Conservation (phyloP, 495 filamentous ascomycete genomes). For the Neurospora sp. region DNA sequence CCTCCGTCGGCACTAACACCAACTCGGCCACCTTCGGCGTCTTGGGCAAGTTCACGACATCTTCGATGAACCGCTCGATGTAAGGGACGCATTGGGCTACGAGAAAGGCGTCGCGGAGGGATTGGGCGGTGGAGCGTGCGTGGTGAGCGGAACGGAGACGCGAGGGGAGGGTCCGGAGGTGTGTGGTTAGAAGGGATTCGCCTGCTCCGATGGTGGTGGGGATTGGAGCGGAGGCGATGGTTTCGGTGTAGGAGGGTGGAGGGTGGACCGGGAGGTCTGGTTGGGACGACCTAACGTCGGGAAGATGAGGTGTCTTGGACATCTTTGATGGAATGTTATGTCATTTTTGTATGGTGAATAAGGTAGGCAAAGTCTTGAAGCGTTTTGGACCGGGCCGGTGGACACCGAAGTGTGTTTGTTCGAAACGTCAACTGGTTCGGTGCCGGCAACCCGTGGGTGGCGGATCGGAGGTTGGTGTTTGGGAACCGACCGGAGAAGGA, state of each 20-base stretch:
- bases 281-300: background rate
- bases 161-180: slow-evolving; percentile 28
- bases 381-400: background rate
- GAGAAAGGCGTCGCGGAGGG: slow-evolving; percentile 22
- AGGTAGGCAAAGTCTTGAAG: background rate
- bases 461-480: background rate
- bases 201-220: slow-evolving; percentile 1
- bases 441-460: background rate
- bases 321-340: background rate
- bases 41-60: slow-evolving; percentile 19
- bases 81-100: slow-evolving; percentile 25
- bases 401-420: background rate
- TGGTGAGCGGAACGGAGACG: slow-evolving; percentile 26
- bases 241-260: slow-evolving; percentile 29
- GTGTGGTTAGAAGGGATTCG: slow-evolving; percentile 24
- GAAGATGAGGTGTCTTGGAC: background rate
- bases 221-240: slow-evolving; percentile 2
- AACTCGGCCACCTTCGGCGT: no score
- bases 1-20: slow-evolving; percentile 27
- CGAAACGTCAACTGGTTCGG: background rate
- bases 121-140: slow-evolving; percentile 18
- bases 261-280: background rate
- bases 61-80: slow-evolving; percentile 28
- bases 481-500: background rate
- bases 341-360: background rate